Percentiles rank a stretch among this genome's conserved stretches.
These are phyloP conservation scores for Panicum miliaceum DNA, from an alignment of 176 grass and related monocot species.

Conservation along the genomic window DNA sequence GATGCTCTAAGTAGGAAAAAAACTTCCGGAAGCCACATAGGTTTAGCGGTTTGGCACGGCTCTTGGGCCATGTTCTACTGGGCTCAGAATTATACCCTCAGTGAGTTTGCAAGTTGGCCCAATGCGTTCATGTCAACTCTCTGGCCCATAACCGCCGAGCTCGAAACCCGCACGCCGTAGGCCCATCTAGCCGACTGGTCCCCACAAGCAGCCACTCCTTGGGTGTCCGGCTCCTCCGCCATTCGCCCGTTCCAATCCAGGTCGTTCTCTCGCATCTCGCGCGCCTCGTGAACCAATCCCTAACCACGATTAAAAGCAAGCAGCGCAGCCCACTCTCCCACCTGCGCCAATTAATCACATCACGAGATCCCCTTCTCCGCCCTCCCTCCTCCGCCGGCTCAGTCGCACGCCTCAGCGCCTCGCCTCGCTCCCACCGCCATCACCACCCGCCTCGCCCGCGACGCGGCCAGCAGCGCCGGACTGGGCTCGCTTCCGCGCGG, in stretches of 20 bases:
- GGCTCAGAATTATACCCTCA: too few relatives aligned
- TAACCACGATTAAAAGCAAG: constrained; percentile 35
- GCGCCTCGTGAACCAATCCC: constrained; percentile 38
- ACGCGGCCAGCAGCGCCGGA: background rate
- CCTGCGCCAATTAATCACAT: constrained; percentile 49
- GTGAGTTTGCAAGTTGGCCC: background rate
- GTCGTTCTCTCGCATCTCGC: constrained; percentile 41
- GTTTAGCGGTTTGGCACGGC: too few relatives aligned
- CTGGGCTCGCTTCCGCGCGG: background rate
- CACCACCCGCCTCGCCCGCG: background rate
- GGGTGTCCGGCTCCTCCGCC: background rate
- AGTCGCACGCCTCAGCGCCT: background rate
- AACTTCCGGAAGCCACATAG: too few relatives aligned
- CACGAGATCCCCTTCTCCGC: constrained; percentile 54
- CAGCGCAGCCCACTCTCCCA: background rate
- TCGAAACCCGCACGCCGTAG: background rate
- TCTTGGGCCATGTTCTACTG: too few relatives aligned
- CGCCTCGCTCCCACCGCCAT: background rate
- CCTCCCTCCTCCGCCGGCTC: background rate
- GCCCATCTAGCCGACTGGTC: background rate
- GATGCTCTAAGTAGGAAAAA: too few relatives aligned
- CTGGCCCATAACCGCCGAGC: too few relatives aligned
- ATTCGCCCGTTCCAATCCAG: constrained; percentile 33
- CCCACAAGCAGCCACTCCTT: background rate
- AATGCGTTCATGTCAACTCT: background rate